Conservation (phyloP, 2,329 filamentous ascomycete species). For the Amauroascus niger region DNA sequence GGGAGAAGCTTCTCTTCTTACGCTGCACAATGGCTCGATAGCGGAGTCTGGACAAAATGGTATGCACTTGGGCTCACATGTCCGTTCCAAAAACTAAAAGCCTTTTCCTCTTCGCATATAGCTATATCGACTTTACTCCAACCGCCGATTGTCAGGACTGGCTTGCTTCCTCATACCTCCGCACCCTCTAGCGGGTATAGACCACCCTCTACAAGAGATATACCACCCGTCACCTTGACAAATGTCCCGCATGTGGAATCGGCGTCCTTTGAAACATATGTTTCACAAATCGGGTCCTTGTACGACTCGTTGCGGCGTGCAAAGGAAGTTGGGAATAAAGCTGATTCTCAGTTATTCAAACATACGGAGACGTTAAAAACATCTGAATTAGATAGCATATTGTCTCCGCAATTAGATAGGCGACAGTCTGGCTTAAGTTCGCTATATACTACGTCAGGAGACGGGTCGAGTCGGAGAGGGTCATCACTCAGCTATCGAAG, state of each 20-base stretch:
- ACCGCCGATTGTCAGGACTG: slow-evolving; percentile 66
- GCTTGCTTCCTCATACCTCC: slow-evolving; percentile 67
- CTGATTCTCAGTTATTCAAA: slow-evolving; percentile 38
- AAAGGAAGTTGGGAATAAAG: slow-evolving; percentile 59
- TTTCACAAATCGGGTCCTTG: slow-evolving; percentile 72
- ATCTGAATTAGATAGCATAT: slow-evolving; percentile 42
- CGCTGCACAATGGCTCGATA: slow-evolving; percentile 48
- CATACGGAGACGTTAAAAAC: slow-evolving; percentile 36
- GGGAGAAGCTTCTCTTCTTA: slow-evolving; percentile 69
- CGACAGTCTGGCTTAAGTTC: slow-evolving; percentile 29
- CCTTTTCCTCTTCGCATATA: slow-evolving; percentile 24
- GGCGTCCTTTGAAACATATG: slow-evolving; percentile 71
- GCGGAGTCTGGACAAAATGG: slow-evolving; percentile 64
- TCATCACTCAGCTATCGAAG: slow-evolving; percentile 38
- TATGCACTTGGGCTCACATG: slow-evolving; percentile 22
- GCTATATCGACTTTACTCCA: slow-evolving; percentile 78
- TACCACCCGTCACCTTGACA: slow-evolving; percentile 82
- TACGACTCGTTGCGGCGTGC: slow-evolving; percentile 83
- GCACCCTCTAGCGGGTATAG: slow-evolving; percentile 62
- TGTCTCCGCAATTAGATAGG: slow-evolving; percentile 38
- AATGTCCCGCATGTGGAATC: slow-evolving; percentile 75
- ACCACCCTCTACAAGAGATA: slow-evolving; percentile 76
- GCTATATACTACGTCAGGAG: not conserved
- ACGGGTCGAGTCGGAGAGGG: slow-evolving; percentile 19
- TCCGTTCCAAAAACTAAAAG: not conserved